These are phyloP conservation scores for Alternaria burnsii DNA, from an alignment of 2,329 filamentous ascomycete species.

Conservation along the genomic window DNA sequence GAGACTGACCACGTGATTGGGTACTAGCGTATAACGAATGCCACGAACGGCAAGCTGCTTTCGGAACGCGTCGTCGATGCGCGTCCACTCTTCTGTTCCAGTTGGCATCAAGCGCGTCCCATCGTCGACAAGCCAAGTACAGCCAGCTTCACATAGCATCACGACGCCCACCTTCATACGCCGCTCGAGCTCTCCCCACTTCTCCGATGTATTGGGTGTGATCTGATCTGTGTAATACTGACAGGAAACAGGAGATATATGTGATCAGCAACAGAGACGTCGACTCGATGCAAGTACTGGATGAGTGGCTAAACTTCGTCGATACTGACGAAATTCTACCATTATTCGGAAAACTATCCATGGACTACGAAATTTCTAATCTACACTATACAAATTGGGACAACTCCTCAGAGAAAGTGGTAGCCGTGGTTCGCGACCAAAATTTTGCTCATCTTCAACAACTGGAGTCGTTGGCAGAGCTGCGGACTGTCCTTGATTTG, in stretches of 20 bases:
- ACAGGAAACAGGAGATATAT: background rate
- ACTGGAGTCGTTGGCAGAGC: background rate
- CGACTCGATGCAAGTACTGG: background rate
- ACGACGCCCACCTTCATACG: slow-evolving; percentile 49
- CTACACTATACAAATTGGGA: background rate
- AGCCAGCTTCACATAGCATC: slow-evolving; percentile 53
- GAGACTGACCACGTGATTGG: background rate
- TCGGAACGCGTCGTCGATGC: slow-evolving; percentile 32
- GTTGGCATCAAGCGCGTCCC: slow-evolving; percentile 50
- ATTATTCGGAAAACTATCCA: background rate
- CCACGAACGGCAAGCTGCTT: slow-evolving; percentile 24
- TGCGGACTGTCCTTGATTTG: background rate
- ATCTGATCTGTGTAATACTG: background rate
- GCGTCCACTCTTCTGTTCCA: slow-evolving; percentile 37
- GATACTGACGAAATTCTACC: background rate
- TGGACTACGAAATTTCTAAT: background rate
- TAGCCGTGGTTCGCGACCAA: background rate
- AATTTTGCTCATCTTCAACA: background rate
- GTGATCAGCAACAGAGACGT: background rate
- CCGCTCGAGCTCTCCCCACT: slow-evolving; percentile 43
- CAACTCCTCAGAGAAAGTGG: background rate
- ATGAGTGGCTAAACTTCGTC: background rate
- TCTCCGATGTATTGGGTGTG: slow-evolving; percentile 4
- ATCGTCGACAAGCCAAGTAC: slow-evolving; percentile 49
- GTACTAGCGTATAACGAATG: slow-evolving; percentile 31